Evolutionary conservation across 1,139 yeast species (phyloP).

Genomic region (Meyerozyma smithsonii): DNA sequence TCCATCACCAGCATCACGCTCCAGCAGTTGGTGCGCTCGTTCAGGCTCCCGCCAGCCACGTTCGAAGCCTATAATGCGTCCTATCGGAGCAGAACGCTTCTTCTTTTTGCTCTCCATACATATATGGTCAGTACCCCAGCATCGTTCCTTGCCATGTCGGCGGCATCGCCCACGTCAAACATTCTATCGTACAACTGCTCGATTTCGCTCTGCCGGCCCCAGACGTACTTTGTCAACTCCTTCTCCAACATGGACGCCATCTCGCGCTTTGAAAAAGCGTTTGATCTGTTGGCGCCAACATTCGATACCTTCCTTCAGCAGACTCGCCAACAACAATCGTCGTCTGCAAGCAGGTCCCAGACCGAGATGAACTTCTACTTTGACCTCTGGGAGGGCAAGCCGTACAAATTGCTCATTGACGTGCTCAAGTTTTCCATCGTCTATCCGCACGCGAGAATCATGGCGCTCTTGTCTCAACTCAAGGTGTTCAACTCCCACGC

Average conservation of each 20-base stretch:
- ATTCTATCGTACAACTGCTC: slow-evolving; percentile 19
- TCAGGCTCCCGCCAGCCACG: slow-evolving; percentile 15
- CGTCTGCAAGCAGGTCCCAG: slow-evolving; percentile 9
- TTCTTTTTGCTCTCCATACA: slow-evolving; percentile 26
- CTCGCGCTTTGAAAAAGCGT: background rate
- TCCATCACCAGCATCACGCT: slow-evolving; percentile 17
- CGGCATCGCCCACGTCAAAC: slow-evolving; percentile 17
- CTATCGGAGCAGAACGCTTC: slow-evolving; percentile 24
- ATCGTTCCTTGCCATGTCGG: slow-evolving; percentile 18
- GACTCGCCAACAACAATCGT: slow-evolving; percentile 9
- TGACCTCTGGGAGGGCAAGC: slow-evolving; percentile 32
- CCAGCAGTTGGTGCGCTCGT: slow-evolving; percentile 19
- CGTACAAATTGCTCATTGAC: slow-evolving; percentile 20
- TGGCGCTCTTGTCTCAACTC: slow-evolving; percentile 13
- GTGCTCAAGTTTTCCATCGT: slow-evolving; percentile 27
- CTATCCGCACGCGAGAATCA: slow-evolving; percentile 31
- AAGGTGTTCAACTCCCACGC: slow-evolving; percentile 11
- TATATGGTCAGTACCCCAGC: slow-evolving; percentile 19
- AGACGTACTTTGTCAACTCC: slow-evolving; percentile 26
- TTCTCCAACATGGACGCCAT: slow-evolving; percentile 14
- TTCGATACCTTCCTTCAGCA: slow-evolving; percentile 13
- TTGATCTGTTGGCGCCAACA: slow-evolving; percentile 3
- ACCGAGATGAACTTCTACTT: slow-evolving; percentile 25
- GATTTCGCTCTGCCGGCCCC: slow-evolving; percentile 20
- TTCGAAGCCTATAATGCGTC: slow-evolving; percentile 15